Base-by-base conservation (phyloP, 208 protist species). In the Histomonas meleagridis region DNA sequence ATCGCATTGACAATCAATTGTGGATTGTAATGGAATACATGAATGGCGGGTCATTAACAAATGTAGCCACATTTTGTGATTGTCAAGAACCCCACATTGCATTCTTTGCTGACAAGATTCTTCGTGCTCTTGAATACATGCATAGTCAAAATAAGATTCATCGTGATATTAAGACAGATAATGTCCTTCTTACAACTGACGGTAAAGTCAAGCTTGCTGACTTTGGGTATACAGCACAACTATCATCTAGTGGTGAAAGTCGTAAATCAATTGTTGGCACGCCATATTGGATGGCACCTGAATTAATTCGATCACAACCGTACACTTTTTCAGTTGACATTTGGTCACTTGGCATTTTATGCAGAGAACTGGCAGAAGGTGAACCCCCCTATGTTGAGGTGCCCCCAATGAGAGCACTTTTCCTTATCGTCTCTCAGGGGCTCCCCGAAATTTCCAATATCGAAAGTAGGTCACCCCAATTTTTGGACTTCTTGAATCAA, bases 211-310 rank as follows among this genome's bases (percentile, higher is more conserved):
- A 93, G 21, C 46, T 94, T n/a, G 69, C 32, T 12, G 92, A 93
- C 53, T 93, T 93, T 49, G 91, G 91, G 21, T 86, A 86, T 86
- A 55, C 76, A 12, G 76, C 76, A 0, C 46, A 55, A 35, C 76
- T 86, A 40, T 18, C 26, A 0, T 32, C 23, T 51, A 32, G 32
- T 32, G 76, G 14, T 21, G 14, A 86, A 55, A 55, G 14, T 0
- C 49, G 76, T 43, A 57, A 70, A 21, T 86, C 76, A 38, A 55
- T 94, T 7, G 91, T 94, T 18, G 92, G 94, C n/a, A 95, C 94
- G 35, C 94, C 94, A 28, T 93, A 93, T 62, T 95, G 94, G 94
- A 95, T 95, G 94, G 93, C 94, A 23, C 94, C 94, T 46, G 94
- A 95, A 91, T 69, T 95, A 46, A 92, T 94, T 32, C 18, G 92